These are phyloP conservation scores for Canariomyces notabilis DNA, from an alignment of 2,329 filamentous ascomycete species.

Conservation along the genomic window DNA sequence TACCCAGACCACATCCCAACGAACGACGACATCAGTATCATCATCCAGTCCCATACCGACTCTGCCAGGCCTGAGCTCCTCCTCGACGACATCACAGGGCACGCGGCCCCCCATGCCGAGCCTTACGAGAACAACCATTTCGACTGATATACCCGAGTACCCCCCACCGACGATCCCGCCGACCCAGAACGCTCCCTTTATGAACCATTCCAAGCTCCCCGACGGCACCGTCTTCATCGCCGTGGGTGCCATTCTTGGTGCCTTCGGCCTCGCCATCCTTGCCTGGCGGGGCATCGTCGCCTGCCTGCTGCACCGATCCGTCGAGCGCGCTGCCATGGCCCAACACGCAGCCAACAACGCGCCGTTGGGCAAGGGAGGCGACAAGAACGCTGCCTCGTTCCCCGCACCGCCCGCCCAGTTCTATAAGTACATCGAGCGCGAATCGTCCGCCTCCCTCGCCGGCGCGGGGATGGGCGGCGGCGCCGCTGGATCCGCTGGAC, in stretches of 20 bases:
- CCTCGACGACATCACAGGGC: constrained; percentile 3
- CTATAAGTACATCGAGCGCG: constrained; percentile 60
- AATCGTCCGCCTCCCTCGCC: constrained; percentile 48
- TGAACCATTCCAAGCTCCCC: constrained; percentile 79
- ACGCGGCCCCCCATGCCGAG: constrained; percentile 34
- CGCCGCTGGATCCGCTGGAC: constrained; percentile 44
- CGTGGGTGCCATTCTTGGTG: constrained; percentile 81
- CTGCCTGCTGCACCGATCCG: constrained; percentile 86
- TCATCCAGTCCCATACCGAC: background rate
- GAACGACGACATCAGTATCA: background rate
- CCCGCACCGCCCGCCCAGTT: constrained; percentile 53
- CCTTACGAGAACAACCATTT: too few species aligned
- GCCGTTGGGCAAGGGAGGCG: constrained; percentile 26
- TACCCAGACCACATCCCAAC: too few species aligned
- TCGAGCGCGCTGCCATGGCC: constrained; percentile 75
- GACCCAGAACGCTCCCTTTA: constrained; percentile 80
- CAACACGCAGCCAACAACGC: constrained; percentile 57
- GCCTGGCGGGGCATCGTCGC: constrained; percentile 84
- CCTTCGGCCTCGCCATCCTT: constrained; percentile 75
- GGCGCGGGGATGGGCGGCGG: constrained; percentile 42
- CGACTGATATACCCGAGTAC: constrained; percentile 47
- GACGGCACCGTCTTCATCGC: constrained; percentile 96
- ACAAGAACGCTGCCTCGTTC: constrained; percentile 58
- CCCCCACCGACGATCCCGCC: constrained; percentile 75
- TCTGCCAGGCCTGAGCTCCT: constrained; percentile 15